phyloP scores from a whole-genome alignment of 495 filamentous ascomycete genomes.

The Aspergillus affinis region DNA sequence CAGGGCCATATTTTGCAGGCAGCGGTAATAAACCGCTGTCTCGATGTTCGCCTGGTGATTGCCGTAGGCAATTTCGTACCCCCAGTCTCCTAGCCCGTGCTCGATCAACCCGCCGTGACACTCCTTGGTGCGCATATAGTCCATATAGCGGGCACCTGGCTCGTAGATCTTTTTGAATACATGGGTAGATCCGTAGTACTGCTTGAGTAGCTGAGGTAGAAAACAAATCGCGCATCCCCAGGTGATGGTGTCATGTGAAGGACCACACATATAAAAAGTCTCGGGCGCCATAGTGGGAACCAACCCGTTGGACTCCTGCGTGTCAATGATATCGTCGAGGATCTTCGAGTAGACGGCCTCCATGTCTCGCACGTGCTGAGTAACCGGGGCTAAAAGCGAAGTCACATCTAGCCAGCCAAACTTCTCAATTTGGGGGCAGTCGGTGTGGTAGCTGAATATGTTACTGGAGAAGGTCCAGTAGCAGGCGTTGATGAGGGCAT shows the following conservation, averaged over 20 bases:
- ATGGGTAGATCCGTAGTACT: conserved; percentile 28
- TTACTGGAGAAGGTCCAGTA: conserved; percentile 31
- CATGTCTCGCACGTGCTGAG: conserved; percentile 33
- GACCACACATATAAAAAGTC: conserved; percentile 32
- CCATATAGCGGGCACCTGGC: conserved; percentile 30
- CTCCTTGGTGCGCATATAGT: conserved; percentile 30
- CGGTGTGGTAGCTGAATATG: conserved; percentile 33
- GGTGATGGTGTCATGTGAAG: conserved; percentile 31
- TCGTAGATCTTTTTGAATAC: conserved; percentile 24
- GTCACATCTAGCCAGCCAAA: conserved; percentile 36
- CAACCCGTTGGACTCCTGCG: conserved; percentile 27
- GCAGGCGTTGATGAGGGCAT: conserved; percentile 26
- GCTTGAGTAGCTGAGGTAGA: conserved; percentile 24
- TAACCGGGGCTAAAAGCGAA: conserved; percentile 27
- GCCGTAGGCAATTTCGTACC: conserved; percentile 29
- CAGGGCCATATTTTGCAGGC: conserved; percentile 27
- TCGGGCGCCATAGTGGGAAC: conserved; percentile 34
- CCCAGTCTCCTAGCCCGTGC: conserved; percentile 32
- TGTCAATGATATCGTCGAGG: conserved; percentile 30
- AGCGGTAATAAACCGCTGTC: conserved; percentile 32
- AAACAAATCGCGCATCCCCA: conserved; percentile 31
- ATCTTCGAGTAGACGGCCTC: conserved; percentile 31
- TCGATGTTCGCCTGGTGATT: conserved; percentile 35
- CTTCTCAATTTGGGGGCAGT: conserved; percentile 35
- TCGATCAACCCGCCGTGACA: conserved; percentile 28